Evolutionary conservation across 345 rosid species (phyloP).

Genomic region (Lepidium aucheri): DNA sequence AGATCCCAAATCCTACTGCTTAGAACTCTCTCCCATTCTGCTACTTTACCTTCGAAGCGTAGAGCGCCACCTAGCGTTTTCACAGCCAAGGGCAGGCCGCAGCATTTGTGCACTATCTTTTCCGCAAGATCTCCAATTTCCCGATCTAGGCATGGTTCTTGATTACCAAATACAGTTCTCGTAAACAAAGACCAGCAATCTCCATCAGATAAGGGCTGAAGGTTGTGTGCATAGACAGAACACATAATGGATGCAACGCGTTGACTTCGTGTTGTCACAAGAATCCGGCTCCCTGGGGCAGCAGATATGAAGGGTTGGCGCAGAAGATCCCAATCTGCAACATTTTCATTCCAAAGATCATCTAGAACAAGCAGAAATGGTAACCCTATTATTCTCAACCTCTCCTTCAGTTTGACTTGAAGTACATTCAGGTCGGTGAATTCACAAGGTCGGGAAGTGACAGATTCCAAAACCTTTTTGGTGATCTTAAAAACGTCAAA

Average conservation of each 20-base stretch:
- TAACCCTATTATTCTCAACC: slow-evolving; percentile 5
- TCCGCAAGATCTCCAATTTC: slow-evolving; percentile 30
- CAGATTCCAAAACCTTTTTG: slow-evolving; percentile 27
- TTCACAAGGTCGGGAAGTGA: slow-evolving; percentile 17
- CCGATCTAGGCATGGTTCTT: background rate
- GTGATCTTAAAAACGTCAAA: slow-evolving; percentile 35
- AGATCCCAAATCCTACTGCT: slow-evolving; percentile 34
- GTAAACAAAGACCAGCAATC: slow-evolving; percentile 30
- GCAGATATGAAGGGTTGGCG: slow-evolving; percentile 24
- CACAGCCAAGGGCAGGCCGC: slow-evolving; percentile 34
- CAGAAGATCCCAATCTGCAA: slow-evolving; percentile 24
- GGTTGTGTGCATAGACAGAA: slow-evolving; percentile 16
- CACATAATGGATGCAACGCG: slow-evolving; percentile 24
- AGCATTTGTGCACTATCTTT: slow-evolving; percentile 32
- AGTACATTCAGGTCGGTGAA: slow-evolving; percentile 29
- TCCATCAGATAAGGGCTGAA: slow-evolving; percentile 27
- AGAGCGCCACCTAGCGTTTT: slow-evolving; percentile 36
- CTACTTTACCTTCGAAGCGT: slow-evolving; percentile 17
- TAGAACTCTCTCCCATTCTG: slow-evolving; percentile 37
- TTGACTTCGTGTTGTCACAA: slow-evolving; percentile 33
- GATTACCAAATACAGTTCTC: slow-evolving; percentile 14
- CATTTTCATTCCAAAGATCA: slow-evolving; percentile 35
- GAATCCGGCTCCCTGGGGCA: slow-evolving; percentile 27
- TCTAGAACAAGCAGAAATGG: slow-evolving; percentile 33
- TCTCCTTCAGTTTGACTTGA: slow-evolving; percentile 29